Evolutionary conservation across 352 stramenopile species (phyloP).

Genomic region (Phytopythium sindhum): DNA sequence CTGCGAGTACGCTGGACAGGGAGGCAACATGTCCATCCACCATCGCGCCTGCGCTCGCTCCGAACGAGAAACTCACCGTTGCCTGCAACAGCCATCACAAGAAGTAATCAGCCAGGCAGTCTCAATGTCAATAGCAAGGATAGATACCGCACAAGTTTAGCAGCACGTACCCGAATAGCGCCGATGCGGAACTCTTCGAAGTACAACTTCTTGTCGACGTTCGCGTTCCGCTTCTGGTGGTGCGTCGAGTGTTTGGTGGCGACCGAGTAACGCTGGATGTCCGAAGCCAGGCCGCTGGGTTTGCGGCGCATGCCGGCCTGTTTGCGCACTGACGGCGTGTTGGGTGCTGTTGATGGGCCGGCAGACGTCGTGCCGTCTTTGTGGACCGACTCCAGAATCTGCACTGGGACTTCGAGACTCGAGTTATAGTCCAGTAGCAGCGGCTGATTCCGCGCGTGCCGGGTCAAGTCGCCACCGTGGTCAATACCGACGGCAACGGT

Average conservation of each 20-base stretch:
- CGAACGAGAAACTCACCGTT: slow-evolving; percentile 84
- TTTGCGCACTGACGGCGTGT: slow-evolving; percentile 28
- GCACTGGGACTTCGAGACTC: slow-evolving; percentile 66
- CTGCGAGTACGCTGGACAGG: slow-evolving; percentile 23
- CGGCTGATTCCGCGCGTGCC: slow-evolving; percentile 40
- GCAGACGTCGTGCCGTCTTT: slow-evolving; percentile 58
- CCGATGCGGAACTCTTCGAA: slow-evolving; percentile 89
- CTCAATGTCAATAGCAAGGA: not conserved
- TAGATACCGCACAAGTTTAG: not conserved
- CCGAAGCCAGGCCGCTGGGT: slow-evolving; percentile 24
- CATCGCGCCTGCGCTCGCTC: slow-evolving; percentile 59
- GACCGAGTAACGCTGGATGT: slow-evolving; percentile 31
- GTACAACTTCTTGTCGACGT: slow-evolving; percentile 83
- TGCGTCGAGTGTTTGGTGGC: slow-evolving; percentile 12
- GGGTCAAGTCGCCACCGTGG: slow-evolving; percentile 26
- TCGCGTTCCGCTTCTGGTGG: slow-evolving; percentile 30
- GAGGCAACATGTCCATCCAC: slow-evolving; percentile 48
- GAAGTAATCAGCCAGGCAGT: not conserved
- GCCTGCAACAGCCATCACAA: slow-evolving; percentile 22
- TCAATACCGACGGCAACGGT: slow-evolving; percentile 24
- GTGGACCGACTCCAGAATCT: slow-evolving; percentile 66
- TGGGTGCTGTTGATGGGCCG: slow-evolving; percentile 22
- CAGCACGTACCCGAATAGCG: slow-evolving; percentile 55
- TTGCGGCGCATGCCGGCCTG: slow-evolving; percentile 14
- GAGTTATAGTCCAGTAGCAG: slow-evolving; percentile 70